Base-by-base conservation (phyloP, 1,139 yeast species). In the Pichia sp. region DNA sequence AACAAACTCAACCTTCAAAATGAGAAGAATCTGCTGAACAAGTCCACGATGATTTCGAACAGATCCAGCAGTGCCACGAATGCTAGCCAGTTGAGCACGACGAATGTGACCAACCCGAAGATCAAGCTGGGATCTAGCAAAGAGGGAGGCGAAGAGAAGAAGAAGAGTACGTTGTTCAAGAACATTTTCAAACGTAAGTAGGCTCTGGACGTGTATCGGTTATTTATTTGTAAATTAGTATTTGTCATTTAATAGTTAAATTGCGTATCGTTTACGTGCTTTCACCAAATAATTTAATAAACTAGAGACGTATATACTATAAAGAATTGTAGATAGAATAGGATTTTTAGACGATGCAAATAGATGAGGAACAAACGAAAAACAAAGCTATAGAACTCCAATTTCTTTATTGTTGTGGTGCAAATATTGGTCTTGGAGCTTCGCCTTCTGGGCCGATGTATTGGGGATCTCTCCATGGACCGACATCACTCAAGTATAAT, bases 381-480 rank as follows among this genome's bases (percentile, higher is more conserved):
- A 24, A 24, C 7, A 24, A 22, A 37, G 11, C 20, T 22, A 22
- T 37, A 22, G 18, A 8, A 22, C 21, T 37, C 31, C 19, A 24
- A 24, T 28, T 28, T 28, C 6, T 28, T 28, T 4, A 28, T 28
- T 10, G 10, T 28, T 28, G 5, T 28, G 11, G n/a, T 28, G 31
- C n/a, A 10, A 31, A 18, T 18, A 35, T 18, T 14, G 49, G 38
- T 37, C 31, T 45, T 61, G 93, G 93, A 48, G 90, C 90, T 67
- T 83, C 89, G 54, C 93, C 93, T 70, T 85, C 94, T 48, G 91
- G 90, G 22, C 94, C 94, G 61, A 90, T 83, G 69, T 65, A 91
- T 68, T 85, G 61, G 21, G 84, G 73, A 55, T 91, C 94, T 76
- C 97, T 87, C 99, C 99, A 93, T 54, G 99, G 99, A 56, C 99